Evolutionary conservation across 1,284 basidiomycete species (phyloP), one percentile per base, ranked within the genome.

Genomic region (Somion occarium): DNA sequence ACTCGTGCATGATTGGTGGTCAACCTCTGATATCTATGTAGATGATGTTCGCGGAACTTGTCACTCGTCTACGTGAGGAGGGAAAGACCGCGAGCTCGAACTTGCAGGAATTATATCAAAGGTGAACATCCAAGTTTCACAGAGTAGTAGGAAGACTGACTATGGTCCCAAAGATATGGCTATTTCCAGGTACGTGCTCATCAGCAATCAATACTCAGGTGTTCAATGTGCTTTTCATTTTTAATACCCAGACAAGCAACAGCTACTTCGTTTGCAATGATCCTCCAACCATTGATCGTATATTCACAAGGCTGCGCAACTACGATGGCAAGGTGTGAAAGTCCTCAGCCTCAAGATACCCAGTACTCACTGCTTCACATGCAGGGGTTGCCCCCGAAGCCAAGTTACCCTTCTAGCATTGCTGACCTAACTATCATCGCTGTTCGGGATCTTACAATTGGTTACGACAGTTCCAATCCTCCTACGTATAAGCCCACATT

Each of bases 221-320:
- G 15, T 24, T 5, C 5, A 43, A 38, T 55, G 57, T 11, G 3
- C 38, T 18, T n/a, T n/a, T n/a, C n/a, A n/a, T n/a, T n/a, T n/a
- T n/a, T n/a, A n/a, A n/a, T n/a, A 27, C 9, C 38, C 57, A 90
- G 87, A 91, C 89, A 0, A 82, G 75, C 58, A 93, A 93, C 64
- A 83, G 82, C 56, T 93, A 93, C 67, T 91, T 91, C 65, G 68
- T 88, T 50, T 92, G 88, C 62, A 70, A 69, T 22, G 79, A 91
- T 52, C 74, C 85, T 4, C 52, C 66, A 23, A 83, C 73, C 11
- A 83, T 88, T 52, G 78, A 86, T 53, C 64, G 62, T 34, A 88
- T 92, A 44, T 93, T 93, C 59, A 61, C 71, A 9, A 72, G 74
- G 23, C 69, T 93, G 18, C 79, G 91, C 23, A 73, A 74, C 56